Percentiles rank a stretch among this genome's conserved stretches.
Conservation (phyloP, 2,329 filamentous ascomycete species). For the Alternaria ventricosa region DNA sequence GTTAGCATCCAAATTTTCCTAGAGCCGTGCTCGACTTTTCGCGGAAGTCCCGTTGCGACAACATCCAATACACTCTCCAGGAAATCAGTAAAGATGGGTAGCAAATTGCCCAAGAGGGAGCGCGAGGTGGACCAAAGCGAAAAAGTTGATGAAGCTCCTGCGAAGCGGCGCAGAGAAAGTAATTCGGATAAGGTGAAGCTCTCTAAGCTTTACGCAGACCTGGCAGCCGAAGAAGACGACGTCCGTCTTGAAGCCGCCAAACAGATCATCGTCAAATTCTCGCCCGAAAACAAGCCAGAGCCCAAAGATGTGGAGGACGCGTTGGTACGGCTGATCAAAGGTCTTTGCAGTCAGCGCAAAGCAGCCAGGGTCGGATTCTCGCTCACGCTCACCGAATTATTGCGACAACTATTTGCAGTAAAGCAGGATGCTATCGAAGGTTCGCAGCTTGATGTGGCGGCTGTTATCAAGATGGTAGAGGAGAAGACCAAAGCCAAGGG, state of each 20-base stretch:
- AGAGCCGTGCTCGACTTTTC: conserved; percentile 13
- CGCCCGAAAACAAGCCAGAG: conserved; percentile 46
- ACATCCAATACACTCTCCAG: neutral
- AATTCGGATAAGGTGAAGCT: conserved; percentile 52
- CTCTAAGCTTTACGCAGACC: conserved; percentile 54
- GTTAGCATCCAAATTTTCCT: conserved; percentile 16
- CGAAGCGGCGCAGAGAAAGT: conserved; percentile 46
- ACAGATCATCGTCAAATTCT: conserved; percentile 52
- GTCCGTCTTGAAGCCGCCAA: conserved; percentile 55
- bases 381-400: conserved; percentile 81
- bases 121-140: conserved; percentile 28
- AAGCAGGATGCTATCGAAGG: conserved; percentile 37
- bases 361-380: conserved; percentile 89
- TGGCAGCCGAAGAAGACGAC: conserved; percentile 55
- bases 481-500: conserved; percentile 59
- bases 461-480: conserved; percentile 60
- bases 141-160: conserved; percentile 25
- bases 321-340: conserved; percentile 71
- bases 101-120: conserved; percentile 36
- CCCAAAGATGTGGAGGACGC: conserved; percentile 49
- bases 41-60: conserved; percentile 9
- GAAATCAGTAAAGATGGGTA: conserved; percentile 26
- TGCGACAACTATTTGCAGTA: conserved; percentile 71
- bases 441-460: conserved; percentile 48
- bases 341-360: conserved; percentile 88